Evolutionary conservation across 768 basidiomycete species (phyloP).

Genomic region (Pisolithus microcarpus): DNA sequence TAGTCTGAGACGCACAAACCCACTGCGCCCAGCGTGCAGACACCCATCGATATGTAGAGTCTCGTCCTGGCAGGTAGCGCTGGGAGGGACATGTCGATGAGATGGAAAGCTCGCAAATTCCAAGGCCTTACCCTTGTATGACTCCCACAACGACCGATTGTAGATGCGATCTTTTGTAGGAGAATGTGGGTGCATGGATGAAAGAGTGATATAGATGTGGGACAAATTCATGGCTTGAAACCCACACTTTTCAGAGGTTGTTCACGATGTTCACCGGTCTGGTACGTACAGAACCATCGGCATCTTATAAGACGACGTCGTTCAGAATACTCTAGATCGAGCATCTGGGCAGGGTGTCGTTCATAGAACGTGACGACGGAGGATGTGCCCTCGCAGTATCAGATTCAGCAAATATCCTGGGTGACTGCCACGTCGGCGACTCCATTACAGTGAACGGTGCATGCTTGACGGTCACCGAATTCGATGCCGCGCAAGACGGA

Average conservation of each 20-base stretch:
- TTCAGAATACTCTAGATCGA: constrained; percentile 58
- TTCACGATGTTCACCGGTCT: constrained; percentile 70
- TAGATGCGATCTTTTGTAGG: constrained; percentile 1
- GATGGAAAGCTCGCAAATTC: constrained; percentile 1
- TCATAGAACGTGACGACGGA: constrained; percentile 54
- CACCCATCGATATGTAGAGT: constrained; percentile 41
- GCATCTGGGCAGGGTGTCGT: constrained; percentile 71
- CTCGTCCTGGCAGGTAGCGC: constrained; percentile 51
- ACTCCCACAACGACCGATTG: constrained; percentile 33
- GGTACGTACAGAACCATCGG: constrained; percentile 36
- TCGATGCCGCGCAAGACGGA: constrained; percentile 50
- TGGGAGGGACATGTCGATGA: constrained; percentile 19
- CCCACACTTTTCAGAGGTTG: not conserved
- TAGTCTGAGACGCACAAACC: constrained; percentile 47
- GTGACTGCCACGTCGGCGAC: constrained; percentile 89
- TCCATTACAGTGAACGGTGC: constrained; percentile 86
- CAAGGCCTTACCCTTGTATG: constrained; percentile 33
- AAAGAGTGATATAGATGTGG: not conserved
- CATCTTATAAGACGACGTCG: not conserved
- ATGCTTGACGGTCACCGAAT: constrained; percentile 89
- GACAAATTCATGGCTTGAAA: no score
- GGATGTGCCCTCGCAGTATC: constrained; percentile 82
- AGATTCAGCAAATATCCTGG: constrained; percentile 64
- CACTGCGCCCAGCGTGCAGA: constrained; percentile 39
- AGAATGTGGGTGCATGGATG: not conserved